Base-by-base conservation (phyloP, 1,284 basidiomycete genomes). In the Cryptococcus sp. region DNA sequence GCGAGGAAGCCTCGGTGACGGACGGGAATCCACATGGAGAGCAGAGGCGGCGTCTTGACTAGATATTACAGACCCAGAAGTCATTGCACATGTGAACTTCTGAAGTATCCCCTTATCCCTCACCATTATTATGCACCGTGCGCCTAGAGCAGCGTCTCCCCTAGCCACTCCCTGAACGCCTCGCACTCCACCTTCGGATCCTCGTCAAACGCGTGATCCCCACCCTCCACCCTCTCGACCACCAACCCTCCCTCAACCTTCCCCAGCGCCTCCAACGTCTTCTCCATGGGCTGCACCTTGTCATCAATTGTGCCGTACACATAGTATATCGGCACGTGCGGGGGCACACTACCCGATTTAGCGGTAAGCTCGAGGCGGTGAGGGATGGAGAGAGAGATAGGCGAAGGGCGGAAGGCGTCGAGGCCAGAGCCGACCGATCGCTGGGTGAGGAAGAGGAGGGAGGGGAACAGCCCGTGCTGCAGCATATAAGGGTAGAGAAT, bases 401-500 rank as follows among this genome's bases (percentile, higher is more conserved):
- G 62, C 4, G 59, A 56, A 15, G 73, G 73, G 9, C 73, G 51
- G 60, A 68, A 74, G 1, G 62, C 62, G 46, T 76, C 72, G 8
- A 70, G 51, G 1, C 72, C 72, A 5, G 53, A 52, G 2, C 72
- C 72, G 36, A 69, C 48, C 0, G 66, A 67, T 36, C 68, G 65
- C 57, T 76, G 73, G 45, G 62, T 68, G 40, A 65, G 53, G 64
- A 76, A 73, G 20, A 76, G 62, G 8, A 76, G 56, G 8, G 57
- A 62, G 20, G 74, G 72, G 67, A 75, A 74, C 9, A 76, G 63
- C 4, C 47, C 66, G 48, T 76, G 71, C 61, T 76, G 74, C 21
- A 76, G 66, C 74, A 76, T 76, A 63, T 76, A 76, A 3, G 67
- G 60, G 62, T 76, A 76, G 6, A 76, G 64, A 50, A 74, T 66